phyloP scores from a whole-genome alignment of 306 rosid genomes.

The Cicer bijugum region DNA sequence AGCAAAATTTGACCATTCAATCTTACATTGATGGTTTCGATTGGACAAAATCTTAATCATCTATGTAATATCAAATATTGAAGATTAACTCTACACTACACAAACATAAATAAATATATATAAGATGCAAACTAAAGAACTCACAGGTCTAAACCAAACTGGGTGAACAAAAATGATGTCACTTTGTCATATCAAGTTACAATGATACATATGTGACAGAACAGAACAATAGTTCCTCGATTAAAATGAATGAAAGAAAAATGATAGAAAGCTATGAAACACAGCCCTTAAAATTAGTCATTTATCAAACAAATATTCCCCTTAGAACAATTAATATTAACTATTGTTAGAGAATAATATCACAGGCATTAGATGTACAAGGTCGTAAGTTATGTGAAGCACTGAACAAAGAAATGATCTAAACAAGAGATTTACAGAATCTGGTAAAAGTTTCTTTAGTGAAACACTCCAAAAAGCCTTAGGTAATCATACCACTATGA shows the following conservation, averaged over 20 bases:
- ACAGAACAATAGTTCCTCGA: background rate
- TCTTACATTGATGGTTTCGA: background rate
- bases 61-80: background rate
- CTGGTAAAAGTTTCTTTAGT: background rate
- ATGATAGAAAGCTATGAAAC: background rate
- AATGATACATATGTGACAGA: background rate
- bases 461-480: background rate
- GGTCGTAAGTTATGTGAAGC: background rate
- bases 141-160: too few relatives aligned
- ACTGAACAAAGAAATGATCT: background rate
- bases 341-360: background rate
- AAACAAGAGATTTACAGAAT: background rate
- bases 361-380: background rate
- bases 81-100: background rate
- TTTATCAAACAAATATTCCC: too few relatives aligned
- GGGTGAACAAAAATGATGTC: too few relatives aligned
- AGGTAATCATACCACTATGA: background rate
- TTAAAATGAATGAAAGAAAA: conserved; percentile 16
- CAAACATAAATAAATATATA: too few relatives aligned
- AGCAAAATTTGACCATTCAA: background rate
- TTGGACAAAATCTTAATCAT: background rate
- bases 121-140: too few relatives aligned
- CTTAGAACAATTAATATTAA: too few relatives aligned
- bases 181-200: too few relatives aligned
- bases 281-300: background rate